Evolutionary conservation across 495 filamentous ascomycete genomes (phyloP).

Genomic region (Cryomyces minteri): DNA sequence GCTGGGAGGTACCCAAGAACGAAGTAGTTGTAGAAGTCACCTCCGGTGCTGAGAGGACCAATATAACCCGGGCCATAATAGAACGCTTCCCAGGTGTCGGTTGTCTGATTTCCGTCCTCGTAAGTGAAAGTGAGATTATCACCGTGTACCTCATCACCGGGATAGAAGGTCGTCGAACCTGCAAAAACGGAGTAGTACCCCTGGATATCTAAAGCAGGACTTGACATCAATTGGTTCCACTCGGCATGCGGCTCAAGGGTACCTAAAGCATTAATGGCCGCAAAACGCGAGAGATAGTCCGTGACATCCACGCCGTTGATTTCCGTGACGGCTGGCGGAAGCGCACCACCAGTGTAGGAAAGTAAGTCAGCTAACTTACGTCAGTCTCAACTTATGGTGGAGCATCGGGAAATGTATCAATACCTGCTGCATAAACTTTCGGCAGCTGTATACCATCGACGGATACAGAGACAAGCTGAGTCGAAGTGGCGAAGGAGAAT

Average conservation of each 20-base stretch:
- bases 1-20: conserved; percentile 19
- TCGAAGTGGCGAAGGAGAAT: conserved; percentile 28
- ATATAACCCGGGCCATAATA: conserved; percentile 19
- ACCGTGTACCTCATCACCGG: conserved; percentile 16
- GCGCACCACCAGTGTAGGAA: neutral
- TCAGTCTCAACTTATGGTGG: too few species aligned
- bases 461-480: conserved; percentile 28
- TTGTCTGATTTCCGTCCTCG: conserved; percentile 20
- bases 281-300: conserved; percentile 25
- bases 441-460: conserved; percentile 29
- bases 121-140: conserved; percentile 12
- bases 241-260: conserved; percentile 29
- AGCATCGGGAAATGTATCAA: neutral
- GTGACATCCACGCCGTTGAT: conserved; percentile 27
- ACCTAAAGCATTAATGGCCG: conserved; percentile 21
- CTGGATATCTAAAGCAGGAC: conserved; percentile 25
- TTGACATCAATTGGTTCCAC: conserved; percentile 32
- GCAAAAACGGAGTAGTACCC: conserved; percentile 18
- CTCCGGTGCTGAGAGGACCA: conserved; percentile 26
- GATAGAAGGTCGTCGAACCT: conserved; percentile 27
- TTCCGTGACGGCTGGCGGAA: conserved; percentile 15
- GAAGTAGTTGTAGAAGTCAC: conserved; percentile 32
- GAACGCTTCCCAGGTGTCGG: conserved; percentile 19
- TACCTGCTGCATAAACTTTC: conserved; percentile 24
- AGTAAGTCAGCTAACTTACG: too few species aligned